Evolutionary conservation across 768 basidiomycete genomes (phyloP).

Genomic region (Boletus fagicola): DNA sequence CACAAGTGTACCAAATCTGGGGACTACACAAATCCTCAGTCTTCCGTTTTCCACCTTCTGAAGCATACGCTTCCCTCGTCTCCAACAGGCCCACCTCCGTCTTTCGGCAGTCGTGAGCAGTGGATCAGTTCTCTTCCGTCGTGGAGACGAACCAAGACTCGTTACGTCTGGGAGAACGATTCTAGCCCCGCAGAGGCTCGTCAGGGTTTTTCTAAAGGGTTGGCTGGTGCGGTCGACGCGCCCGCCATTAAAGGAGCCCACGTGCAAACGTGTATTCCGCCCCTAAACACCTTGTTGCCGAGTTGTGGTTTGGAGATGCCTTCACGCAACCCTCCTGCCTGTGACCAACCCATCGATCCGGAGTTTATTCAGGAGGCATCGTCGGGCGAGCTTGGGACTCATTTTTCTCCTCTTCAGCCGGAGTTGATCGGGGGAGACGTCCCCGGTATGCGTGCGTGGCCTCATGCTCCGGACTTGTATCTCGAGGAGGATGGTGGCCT

Average conservation of each 20-base stretch:
- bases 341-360: conserved; percentile 22
- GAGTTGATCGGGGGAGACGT: conserved; percentile 12
- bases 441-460: conserved; percentile 15
- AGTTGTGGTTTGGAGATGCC: conserved; percentile 15
- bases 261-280: conserved; percentile 86
- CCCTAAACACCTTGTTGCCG: conserved; percentile 41
- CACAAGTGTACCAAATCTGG: conserved; percentile 55
- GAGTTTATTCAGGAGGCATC: neutral
- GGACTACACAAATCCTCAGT: conserved; percentile 35
- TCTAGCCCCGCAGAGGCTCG: conserved; percentile 21
- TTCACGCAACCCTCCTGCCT: conserved; percentile 26
- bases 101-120: conserved; percentile 66
- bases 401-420: conserved; percentile 6
- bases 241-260: conserved; percentile 80
- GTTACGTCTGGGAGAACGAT: conserved; percentile 64
- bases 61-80: conserved; percentile 59
- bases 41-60: conserved; percentile 51
- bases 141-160: conserved; percentile 68
- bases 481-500: conserved; percentile 33
- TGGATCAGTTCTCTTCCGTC: conserved; percentile 71
- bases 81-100: conserved; percentile 60
- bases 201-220: conserved; percentile 72
- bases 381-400: neutral
- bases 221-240: conserved; percentile 74
- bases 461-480: conserved; percentile 18